phyloP scores from a whole-genome alignment of 768 basidiomycete species.

The Lyophyllum decastes region DNA sequence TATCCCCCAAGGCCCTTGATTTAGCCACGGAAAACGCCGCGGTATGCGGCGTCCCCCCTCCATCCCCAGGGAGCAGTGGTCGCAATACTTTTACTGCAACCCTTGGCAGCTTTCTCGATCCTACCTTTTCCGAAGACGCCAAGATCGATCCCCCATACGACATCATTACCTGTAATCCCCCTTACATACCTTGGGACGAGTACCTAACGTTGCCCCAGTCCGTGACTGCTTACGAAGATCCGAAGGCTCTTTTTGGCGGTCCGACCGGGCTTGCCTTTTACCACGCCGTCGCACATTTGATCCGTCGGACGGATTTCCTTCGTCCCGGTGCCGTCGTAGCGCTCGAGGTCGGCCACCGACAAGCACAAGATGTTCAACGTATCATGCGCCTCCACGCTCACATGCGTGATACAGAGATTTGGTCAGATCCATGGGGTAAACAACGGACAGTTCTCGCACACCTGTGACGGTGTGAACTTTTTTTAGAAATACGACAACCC shows the following conservation, averaged over 20 bases:
- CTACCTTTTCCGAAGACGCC: slow-evolving; percentile 38
- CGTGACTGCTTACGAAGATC: slow-evolving; percentile 82
- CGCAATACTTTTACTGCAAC: slow-evolving; percentile 42
- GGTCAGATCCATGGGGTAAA: slow-evolving; percentile 81
- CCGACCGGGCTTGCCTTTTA: slow-evolving; percentile 64
- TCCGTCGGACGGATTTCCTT: slow-evolving; percentile 54
- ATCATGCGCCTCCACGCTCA: slow-evolving; percentile 55
- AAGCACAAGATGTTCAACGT: slow-evolving; percentile 60
- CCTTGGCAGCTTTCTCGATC: slow-evolving; percentile 45
- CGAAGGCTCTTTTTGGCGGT: slow-evolving; percentile 79
- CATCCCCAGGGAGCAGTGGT: slow-evolving; percentile 18
- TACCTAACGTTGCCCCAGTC: slow-evolving; percentile 65
- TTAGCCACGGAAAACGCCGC: slow-evolving; percentile 52
- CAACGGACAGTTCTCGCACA: slow-evolving; percentile 69
- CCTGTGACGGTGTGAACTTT: not conserved
- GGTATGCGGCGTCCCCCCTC: slow-evolving; percentile 37
- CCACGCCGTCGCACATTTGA: slow-evolving; percentile 64
- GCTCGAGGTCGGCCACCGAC: slow-evolving; percentile 78
- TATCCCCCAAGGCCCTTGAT: slow-evolving; percentile 57
- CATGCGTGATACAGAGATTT: slow-evolving; percentile 58
- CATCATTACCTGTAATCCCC: slow-evolving; percentile 82
- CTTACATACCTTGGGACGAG: slow-evolving; percentile 75
- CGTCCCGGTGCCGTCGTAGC: slow-evolving; percentile 58
- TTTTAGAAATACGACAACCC: not conserved
- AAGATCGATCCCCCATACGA: slow-evolving; percentile 58